A percentile compares a stretch with the other conserved stretches of the same genome.
Evolutionary conservation across 441 rosid genomes (phyloP).

Genomic region (Raphanus hybrid): DNA sequence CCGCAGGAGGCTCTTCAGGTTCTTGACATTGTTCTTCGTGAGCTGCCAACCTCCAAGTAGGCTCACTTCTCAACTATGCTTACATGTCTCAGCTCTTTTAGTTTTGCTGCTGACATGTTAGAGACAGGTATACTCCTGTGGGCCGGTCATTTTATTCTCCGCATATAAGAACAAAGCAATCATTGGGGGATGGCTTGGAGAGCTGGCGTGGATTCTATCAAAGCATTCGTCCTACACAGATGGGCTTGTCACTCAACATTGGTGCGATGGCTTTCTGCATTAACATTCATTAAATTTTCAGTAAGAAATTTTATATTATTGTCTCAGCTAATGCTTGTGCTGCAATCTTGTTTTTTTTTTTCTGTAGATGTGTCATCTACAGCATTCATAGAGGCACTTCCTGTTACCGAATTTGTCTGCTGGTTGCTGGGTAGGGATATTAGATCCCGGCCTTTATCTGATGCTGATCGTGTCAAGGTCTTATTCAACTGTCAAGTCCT

Average conservation of each 20-base stretch:
- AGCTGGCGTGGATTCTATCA: constrained; percentile 99
- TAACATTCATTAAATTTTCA: not conserved
- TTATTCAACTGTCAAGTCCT: constrained; percentile 14
- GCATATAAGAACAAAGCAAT: constrained; percentile 76
- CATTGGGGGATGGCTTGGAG: constrained; percentile 93
- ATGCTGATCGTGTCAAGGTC: constrained; percentile 96
- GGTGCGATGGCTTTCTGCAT: constrained; percentile 45
- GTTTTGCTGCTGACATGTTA: constrained; percentile 31
- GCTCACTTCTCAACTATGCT: constrained; percentile 16
- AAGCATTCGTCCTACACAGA: constrained; percentile 98
- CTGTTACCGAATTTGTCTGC: constrained; percentile 76
- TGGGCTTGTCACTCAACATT: constrained; percentile 89
- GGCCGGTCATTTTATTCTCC: constrained; percentile 95
- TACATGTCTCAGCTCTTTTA: constrained; percentile 24
- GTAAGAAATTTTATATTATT: no score
- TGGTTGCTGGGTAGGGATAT: constrained; percentile 74
- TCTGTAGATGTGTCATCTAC: constrained; percentile 92
- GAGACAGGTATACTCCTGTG: constrained; percentile 77
- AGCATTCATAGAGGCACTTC: constrained; percentile 89
- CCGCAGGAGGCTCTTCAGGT: constrained; percentile 98
- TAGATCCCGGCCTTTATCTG: constrained; percentile 73
- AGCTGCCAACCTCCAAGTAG: constrained; percentile 84
- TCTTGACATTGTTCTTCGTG: constrained; percentile 95
- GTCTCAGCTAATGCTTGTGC: constrained; percentile 14
- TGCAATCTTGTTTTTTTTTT: constrained; percentile 27